Base-by-base conservation (phyloP, 495 filamentous ascomycete species). In the Xylaria nigripes region DNA sequence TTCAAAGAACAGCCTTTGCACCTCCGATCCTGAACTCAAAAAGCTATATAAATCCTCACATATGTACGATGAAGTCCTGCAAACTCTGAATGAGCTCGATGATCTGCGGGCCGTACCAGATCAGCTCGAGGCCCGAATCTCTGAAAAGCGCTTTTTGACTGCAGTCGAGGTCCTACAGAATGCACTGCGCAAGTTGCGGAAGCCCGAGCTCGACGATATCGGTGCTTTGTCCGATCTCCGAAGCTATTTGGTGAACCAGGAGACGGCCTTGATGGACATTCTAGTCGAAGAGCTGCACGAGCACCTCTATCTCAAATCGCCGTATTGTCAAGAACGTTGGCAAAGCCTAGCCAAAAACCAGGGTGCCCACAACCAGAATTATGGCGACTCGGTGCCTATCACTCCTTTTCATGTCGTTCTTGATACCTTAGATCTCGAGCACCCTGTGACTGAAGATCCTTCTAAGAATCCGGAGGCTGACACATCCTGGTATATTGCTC, bases 251-350 rank as follows among this genome's bases (percentile, higher is more conserved):
- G 83, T 81, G 45, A 96, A 94, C 65, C 93, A 99, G 69, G 92
- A 97, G 70, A 84, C 82, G 2, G 82, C 87, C 4, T 72, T 99
- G 51, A 92, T 89, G 54, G 93, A 99, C 67, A 96, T 96, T 40
- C 62, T 99, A 61, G 83, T 96, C 44, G 93, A 99, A 69, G 93
- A 99, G 68, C 73, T 99, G 41, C 94, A 97, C 64, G 95, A 92
- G 62, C 93, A 99, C 71, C 77, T 99, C 3, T 99, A 97, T 61
- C 79, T 99, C 12, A 97, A 96, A 61, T 95, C 90, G 10, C 91
- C 90, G 0, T 97, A 97, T 62, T 96, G 90, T 68, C 87, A 94
- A 56, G 87, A 94, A 68, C 75, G 93, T 45, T 99, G 93, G 93
- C 95, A 93, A 63, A 76, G 79, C 43, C 75, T 87, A 56, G 69